A percentile compares a stretch with the other conserved stretches of the same genome.
These are phyloP conservation scores for Termitomyces eurrhizus DNA, from an alignment of 768 basidiomycete species.

Conservation along the genomic window DNA sequence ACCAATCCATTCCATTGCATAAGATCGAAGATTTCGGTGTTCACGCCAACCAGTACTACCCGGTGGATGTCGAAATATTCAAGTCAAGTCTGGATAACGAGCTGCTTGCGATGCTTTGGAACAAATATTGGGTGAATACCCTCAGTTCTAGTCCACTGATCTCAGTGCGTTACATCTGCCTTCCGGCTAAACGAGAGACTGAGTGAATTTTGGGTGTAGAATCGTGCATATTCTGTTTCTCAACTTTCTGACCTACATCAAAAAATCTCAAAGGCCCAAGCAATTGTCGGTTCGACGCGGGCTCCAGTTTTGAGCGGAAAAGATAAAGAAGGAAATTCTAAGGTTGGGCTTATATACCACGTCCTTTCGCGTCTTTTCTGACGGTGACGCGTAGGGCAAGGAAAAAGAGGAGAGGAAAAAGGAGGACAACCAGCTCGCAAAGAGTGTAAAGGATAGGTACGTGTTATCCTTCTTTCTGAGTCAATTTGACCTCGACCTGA, in stretches of 20 bases:
- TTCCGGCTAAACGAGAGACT: neutral
- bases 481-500: neutral
- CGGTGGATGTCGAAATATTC: slow-evolving; percentile 91
- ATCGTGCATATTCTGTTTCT: slow-evolving; percentile 89
- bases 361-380: neutral
- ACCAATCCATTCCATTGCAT: slow-evolving; percentile 92
- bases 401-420: slow-evolving; percentile 76
- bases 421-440: slow-evolving; percentile 82
- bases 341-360: slow-evolving; percentile 30
- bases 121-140: slow-evolving; percentile 99
- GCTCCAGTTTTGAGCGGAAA: slow-evolving; percentile 51
- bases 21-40: slow-evolving; percentile 99
- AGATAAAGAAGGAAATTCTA: slow-evolving; percentile 44
- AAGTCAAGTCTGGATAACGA: slow-evolving; percentile 87
- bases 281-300: slow-evolving; percentile 53
- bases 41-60: slow-evolving; percentile 95
- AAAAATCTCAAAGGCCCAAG: slow-evolving; percentile 77
- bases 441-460: slow-evolving; percentile 90
- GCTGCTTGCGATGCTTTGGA: slow-evolving; percentile 89
- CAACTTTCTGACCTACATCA: slow-evolving; percentile 88
- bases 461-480: slow-evolving; percentile 13
- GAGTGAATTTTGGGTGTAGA: slow-evolving; percentile 44
- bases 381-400: slow-evolving; percentile 28
- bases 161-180: slow-evolving; percentile 50
- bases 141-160: slow-evolving; percentile 90